These are phyloP conservation scores for Nannochloropsis salina DNA, from an alignment of 108 stramenopile species.

Conservation along the genomic window DNA sequence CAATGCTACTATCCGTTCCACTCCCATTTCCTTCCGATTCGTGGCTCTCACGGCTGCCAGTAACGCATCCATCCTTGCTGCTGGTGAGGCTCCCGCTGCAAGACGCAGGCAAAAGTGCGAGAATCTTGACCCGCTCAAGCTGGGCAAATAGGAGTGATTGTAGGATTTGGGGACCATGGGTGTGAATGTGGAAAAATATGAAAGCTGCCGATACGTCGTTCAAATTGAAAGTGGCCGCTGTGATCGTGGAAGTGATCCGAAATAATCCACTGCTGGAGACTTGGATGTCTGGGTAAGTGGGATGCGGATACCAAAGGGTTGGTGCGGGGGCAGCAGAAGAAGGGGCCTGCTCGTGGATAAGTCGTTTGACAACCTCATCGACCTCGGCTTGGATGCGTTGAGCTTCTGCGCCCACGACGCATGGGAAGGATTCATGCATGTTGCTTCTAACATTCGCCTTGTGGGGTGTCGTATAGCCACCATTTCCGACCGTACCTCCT, in stretches of 20 bases:
- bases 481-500: background rate
- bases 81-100: background rate
- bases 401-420: background rate
- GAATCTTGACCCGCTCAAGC: background rate
- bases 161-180: background rate
- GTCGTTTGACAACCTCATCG: background rate
- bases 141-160: background rate
- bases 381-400: background rate
- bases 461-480: background rate
- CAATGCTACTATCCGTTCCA: background rate
- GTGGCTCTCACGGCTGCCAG: background rate
- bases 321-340: background rate
- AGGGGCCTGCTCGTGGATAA: background rate
- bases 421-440: conserved; percentile 1
- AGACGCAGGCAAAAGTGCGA: background rate
- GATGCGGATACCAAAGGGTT: background rate
- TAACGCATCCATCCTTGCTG: background rate
- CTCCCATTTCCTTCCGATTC: background rate
- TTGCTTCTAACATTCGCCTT: background rate
- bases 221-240: background rate
- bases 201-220: background rate
- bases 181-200: background rate
- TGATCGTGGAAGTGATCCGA: background rate
- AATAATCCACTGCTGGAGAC: background rate
- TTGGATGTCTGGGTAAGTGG: background rate